Conservation (phyloP, 192 early-diverging fungal species). For the Oehlia diaphana region DNA sequence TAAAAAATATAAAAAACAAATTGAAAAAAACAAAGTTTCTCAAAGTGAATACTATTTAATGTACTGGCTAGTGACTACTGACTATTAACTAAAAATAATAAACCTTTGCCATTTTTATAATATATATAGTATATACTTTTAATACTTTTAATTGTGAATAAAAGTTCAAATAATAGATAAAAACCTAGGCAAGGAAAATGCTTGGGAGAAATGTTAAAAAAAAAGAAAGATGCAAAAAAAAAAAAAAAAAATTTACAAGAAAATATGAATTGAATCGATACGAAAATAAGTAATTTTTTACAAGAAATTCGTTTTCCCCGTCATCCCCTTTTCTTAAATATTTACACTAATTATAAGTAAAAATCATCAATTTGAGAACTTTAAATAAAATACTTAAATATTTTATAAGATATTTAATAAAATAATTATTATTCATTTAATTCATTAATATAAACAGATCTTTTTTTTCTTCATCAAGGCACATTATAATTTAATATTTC, state of each 20-base stretch:
- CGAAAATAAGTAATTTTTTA: no score
- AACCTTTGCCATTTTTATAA: no score
- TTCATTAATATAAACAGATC: neutral
- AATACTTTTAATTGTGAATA: no score
- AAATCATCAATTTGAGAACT: neutral
- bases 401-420: neutral
- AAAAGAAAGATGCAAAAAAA: neutral
- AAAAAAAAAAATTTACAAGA: neutral
- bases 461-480: neutral
- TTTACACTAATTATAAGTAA: neutral
- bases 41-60: neutral
- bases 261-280: no score
- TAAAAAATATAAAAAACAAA: neutral
- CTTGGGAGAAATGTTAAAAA: no score
- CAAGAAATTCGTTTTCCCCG: no score
- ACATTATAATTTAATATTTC: constrained; percentile 41
- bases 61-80: no score
- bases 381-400: constrained; percentile 7
- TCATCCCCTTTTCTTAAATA: neutral
- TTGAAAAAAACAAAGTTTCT: no score
- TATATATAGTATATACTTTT: no score
- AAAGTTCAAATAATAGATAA: no score
- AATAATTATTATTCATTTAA: neutral
- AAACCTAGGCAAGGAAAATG: no score
- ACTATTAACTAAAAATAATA: no score